phyloP scores from a whole-genome alignment of 768 basidiomycete species.

The Leccinum variicolor region DNA sequence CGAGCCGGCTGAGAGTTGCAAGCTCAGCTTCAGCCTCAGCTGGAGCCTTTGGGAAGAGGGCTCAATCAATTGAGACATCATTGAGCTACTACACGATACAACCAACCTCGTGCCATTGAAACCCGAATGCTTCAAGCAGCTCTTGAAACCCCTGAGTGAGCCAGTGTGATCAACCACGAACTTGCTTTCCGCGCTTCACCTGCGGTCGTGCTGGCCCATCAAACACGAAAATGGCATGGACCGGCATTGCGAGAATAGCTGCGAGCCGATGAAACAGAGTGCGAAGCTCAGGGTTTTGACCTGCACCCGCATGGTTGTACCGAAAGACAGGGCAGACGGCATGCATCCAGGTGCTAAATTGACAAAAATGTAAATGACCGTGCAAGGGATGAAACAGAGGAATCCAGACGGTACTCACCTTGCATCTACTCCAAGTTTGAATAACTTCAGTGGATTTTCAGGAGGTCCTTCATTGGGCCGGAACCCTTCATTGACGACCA shows the following conservation, averaged over 20 bases:
- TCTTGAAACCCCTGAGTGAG: background rate
- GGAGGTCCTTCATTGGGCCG: background rate
- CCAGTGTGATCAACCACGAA: background rate
- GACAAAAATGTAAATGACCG: too few species aligned
- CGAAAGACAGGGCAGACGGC: background rate
- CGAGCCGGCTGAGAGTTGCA: background rate
- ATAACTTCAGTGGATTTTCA: background rate
- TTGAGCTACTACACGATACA: background rate
- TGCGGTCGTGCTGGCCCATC: background rate
- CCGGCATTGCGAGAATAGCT: background rate
- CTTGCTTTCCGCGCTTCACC: background rate
- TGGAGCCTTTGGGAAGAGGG: background rate
- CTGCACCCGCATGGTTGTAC: background rate
- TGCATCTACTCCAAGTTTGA: background rate
- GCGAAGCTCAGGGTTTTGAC: background rate
- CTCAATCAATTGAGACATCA: background rate
- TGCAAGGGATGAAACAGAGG: too few species aligned
- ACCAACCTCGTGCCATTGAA: background rate
- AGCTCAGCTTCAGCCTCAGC: conserved; percentile 2
- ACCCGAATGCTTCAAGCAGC: background rate
- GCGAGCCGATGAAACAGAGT: background rate
- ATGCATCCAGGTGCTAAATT: background rate
- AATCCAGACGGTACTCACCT: background rate
- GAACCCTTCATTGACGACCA: background rate
- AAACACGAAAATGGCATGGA: background rate